phyloP scores from a whole-genome alignment of 306 rosid species.

The Clitoria ternatea region DNA sequence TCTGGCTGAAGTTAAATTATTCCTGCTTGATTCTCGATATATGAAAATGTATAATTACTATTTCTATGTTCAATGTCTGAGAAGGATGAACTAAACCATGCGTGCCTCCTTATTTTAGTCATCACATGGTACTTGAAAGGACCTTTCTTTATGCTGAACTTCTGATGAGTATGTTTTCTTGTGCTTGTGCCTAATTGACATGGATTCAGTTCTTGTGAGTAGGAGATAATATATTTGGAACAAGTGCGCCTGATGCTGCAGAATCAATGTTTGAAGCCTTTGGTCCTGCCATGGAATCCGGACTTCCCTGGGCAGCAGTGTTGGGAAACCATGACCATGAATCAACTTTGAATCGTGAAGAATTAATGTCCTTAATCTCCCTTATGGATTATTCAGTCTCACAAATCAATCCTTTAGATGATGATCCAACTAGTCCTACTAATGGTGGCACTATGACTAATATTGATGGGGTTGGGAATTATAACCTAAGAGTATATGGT shows the following conservation, averaged over 20 bases:
- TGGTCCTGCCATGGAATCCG: slow-evolving; percentile 78
- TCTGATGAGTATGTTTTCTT: not conserved
- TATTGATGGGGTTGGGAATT: slow-evolving; percentile 91
- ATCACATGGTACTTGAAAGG: not conserved
- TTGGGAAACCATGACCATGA: slow-evolving; percentile 97
- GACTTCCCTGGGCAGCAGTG: slow-evolving; percentile 91
- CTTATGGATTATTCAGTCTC: slow-evolving; percentile 92
- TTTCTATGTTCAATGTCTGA: not conserved
- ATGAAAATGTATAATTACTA: not conserved
- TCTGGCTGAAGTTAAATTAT: not conserved
- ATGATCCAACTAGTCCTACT: slow-evolving; percentile 23
- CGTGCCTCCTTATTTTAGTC: too few species aligned
- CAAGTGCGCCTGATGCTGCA: slow-evolving; percentile 79
- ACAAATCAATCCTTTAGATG: slow-evolving; percentile 48
- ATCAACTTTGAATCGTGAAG: slow-evolving; percentile 79
- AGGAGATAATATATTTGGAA: slow-evolving; percentile 90
- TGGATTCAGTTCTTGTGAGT: slow-evolving; percentile 26
- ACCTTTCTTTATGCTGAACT: not conserved
- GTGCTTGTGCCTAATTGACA: slow-evolving; percentile 20
- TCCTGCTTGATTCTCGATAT: not conserved
- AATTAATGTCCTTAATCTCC: slow-evolving; percentile 73
- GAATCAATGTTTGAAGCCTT: slow-evolving; percentile 76
- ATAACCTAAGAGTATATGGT: slow-evolving; percentile 62
- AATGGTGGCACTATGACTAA: slow-evolving; percentile 20
- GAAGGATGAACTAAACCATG: not conserved